Conservation (phyloP, 805 yeast species). For the Saccharomycopsis guyanensis region DNA sequence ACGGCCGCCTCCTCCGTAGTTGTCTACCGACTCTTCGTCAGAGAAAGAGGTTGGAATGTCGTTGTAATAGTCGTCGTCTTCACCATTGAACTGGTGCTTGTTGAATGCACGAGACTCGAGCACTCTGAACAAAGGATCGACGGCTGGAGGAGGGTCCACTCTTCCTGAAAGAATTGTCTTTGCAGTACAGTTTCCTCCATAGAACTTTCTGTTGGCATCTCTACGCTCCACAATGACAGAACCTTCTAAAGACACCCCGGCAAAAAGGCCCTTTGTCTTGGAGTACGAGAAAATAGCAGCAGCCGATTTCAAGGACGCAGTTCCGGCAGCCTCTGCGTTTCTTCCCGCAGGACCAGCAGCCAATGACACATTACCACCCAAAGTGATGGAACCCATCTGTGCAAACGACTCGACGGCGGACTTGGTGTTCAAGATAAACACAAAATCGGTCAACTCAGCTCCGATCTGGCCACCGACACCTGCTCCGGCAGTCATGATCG, state of each 20-base stretch:
- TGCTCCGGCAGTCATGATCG: conserved; percentile 93
- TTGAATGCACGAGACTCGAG: conserved; percentile 80
- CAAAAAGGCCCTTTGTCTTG: conserved; percentile 92
- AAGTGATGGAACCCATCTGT: conserved; percentile 86
- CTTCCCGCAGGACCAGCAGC: conserved; percentile 98
- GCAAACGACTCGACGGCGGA: conserved; percentile 93
- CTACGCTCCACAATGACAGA: conserved; percentile 94
- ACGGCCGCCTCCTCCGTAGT: conserved; percentile 30
- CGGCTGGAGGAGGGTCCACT: conserved; percentile 88
- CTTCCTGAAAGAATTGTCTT: conserved; percentile 74
- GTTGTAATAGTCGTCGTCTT: conserved; percentile 56
- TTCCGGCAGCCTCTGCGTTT: conserved; percentile 95
- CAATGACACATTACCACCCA: conserved; percentile 90
- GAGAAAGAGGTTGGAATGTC: conserved; percentile 69
- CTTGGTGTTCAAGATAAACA: conserved; percentile 77
- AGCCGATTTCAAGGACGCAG: conserved; percentile 79
- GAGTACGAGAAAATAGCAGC: conserved; percentile 92
- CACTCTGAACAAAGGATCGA: conserved; percentile 79
- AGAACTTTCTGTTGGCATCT: conserved; percentile 93
- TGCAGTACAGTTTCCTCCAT: conserved; percentile 86
- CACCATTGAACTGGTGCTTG: conserved; percentile 42
- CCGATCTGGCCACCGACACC: conserved; percentile 99
- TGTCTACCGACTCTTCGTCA: conserved; percentile 45
- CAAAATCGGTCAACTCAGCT: conserved; percentile 93
- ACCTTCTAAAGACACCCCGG: conserved; percentile 96